Conservation (phyloP, 1,284 basidiomycete species). For the Xanthoconium separans region DNA sequence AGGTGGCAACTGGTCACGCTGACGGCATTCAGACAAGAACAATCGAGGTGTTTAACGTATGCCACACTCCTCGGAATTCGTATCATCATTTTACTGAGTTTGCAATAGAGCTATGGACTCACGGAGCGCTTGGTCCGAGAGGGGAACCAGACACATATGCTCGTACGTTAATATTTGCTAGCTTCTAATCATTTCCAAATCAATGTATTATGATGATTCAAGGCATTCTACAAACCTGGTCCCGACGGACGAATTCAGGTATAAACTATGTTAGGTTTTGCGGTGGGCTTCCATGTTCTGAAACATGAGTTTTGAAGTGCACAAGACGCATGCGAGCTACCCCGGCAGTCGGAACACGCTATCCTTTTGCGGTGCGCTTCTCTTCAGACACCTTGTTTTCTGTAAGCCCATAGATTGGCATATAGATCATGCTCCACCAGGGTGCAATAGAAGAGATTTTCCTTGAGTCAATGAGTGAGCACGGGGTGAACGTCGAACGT, state of each 20-base stretch:
- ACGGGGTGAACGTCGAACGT: constrained; percentile 57
- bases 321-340: constrained; percentile 43
- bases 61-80: background rate
- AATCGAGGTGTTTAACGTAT: constrained; percentile 71
- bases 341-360: constrained; percentile 36
- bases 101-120: constrained; percentile 64
- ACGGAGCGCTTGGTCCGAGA: constrained; percentile 60
- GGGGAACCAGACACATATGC: constrained; percentile 64
- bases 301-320: constrained; percentile 40
- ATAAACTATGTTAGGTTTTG: constrained; percentile 1
- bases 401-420: background rate
- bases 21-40: constrained; percentile 77
- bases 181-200: background rate
- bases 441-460: constrained; percentile 73
- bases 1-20: constrained; percentile 67
- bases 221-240: constrained; percentile 73
- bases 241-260: constrained; percentile 61
- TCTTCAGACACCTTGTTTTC: background rate
- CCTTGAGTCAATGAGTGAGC: constrained; percentile 56
- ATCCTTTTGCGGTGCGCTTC: background rate
- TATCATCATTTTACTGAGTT: background rate
- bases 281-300: background rate
- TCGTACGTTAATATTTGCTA: constrained; percentile 39
- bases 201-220: background rate
- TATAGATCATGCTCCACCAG: constrained; percentile 60